Evolutionary conservation across 768 basidiomycete genomes (phyloP).

Genomic region (Amanita muscaria): DNA sequence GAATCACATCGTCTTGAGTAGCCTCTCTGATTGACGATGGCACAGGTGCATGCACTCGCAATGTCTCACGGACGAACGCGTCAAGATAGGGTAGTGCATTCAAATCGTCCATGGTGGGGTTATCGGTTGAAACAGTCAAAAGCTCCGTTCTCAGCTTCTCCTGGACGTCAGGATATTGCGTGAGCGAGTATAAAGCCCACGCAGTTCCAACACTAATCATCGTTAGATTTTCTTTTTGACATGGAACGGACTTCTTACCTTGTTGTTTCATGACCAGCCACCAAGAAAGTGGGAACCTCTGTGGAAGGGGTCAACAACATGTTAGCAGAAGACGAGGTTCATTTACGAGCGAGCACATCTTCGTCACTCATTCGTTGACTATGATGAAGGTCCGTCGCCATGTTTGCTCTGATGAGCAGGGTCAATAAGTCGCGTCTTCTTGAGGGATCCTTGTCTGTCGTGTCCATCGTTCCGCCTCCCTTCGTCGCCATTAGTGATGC

Average conservation of each 20-base stretch:
- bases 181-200: conserved; percentile 54
- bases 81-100: conserved; percentile 65
- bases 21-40: conserved; percentile 34
- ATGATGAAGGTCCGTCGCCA: conserved; percentile 48
- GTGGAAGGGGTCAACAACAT: not conserved
- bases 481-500: conserved; percentile 15
- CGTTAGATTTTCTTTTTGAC: not conserved
- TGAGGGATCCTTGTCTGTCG: conserved; percentile 20
- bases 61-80: conserved; percentile 47
- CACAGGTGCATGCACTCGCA: conserved; percentile 50
- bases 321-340: not conserved
- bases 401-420: conserved; percentile 54
- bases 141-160: conserved; percentile 52
- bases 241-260: conserved; percentile 21
- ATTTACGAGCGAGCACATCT: conserved; percentile 50
- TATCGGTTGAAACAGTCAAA: conserved; percentile 39
- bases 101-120: conserved; percentile 62
- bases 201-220: conserved; percentile 32
- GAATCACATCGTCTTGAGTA: conserved; percentile 43
- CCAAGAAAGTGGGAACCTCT: conserved; percentile 57
- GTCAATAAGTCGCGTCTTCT: conserved; percentile 50
- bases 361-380: conserved; percentile 49
- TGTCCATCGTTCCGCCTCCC: too few species aligned
- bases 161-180: conserved; percentile 40
- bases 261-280: conserved; percentile 54